A percentile compares a stretch with the other conserved stretches of the same genome.
These are phyloP conservation scores for Pseudogymnoascus sp. DNA, from an alignment of 2,329 filamentous ascomycete genomes.

Conservation along the genomic window DNA sequence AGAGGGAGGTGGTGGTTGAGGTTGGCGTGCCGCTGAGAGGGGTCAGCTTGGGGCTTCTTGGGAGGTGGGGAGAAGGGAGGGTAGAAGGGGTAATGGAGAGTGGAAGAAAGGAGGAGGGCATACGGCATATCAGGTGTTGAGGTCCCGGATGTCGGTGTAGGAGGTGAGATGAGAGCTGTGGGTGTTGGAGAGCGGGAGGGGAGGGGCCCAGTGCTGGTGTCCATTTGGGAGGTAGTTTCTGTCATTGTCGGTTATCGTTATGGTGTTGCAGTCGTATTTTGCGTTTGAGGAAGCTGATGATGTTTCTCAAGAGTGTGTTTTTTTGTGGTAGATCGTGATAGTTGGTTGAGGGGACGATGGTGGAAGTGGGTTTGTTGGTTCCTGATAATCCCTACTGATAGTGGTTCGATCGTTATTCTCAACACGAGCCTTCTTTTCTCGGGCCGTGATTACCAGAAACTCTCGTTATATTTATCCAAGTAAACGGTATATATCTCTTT, in stretches of 20 bases:
- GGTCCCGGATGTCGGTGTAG: not conserved
- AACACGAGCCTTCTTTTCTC: not conserved
- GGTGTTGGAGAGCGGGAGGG: slow-evolving; percentile 69
- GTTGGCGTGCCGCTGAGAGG: too few species aligned
- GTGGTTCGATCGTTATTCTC: not conserved
- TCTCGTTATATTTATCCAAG: not conserved
- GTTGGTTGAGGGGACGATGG: not conserved
- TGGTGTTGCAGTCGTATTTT: not conserved
- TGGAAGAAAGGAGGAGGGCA: slow-evolving; percentile 32
- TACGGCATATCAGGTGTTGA: slow-evolving; percentile 67
- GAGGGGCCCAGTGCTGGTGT: slow-evolving; percentile 67
- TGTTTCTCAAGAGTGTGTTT: not conserved
- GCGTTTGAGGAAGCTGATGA: not conserved
- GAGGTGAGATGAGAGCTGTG: slow-evolving; percentile 3
- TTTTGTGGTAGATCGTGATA: not conserved
- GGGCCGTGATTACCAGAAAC: not conserved
- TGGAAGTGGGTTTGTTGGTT: not conserved
- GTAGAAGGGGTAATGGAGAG: too few species aligned
- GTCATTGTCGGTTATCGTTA: slow-evolving; percentile 13
- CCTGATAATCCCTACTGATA: not conserved
- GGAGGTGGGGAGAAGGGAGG: too few species aligned
- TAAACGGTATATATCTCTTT: not conserved
- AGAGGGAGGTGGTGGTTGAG: too few species aligned
- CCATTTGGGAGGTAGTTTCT: slow-evolving; percentile 57
- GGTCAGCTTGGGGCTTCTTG: too few species aligned